These are phyloP conservation scores for Aphanomyces euteiches DNA, from an alignment of 352 stramenopile genomes.

Conservation along the genomic window DNA sequence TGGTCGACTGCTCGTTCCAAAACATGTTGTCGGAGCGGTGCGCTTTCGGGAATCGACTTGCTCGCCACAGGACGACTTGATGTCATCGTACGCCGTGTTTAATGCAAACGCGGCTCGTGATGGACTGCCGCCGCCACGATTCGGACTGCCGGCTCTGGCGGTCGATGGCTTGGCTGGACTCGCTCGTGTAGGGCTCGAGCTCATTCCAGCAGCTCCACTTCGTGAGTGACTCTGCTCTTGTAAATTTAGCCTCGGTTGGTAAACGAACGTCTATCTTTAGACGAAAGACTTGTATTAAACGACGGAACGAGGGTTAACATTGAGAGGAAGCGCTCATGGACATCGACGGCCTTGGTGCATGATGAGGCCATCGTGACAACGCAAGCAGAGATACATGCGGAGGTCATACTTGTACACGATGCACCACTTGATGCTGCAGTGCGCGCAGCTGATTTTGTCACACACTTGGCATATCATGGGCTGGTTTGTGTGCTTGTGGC, in stretches of 20 bases:
- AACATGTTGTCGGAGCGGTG: conserved; percentile 57
- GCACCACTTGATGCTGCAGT: background rate
- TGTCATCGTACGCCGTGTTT: conserved; percentile 51
- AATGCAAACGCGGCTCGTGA: conserved; percentile 25
- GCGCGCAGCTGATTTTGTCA: background rate
- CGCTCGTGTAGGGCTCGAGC: background rate
- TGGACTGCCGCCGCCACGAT: conserved; percentile 31
- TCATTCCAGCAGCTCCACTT: background rate
- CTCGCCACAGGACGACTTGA: conserved; percentile 65
- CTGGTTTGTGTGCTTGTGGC: background rate
- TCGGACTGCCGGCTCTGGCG: background rate
- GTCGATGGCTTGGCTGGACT: conserved; percentile 9
- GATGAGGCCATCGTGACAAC: conserved; percentile 3
- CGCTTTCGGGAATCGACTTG: conserved; percentile 73
- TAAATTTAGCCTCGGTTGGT: too few relatives aligned
- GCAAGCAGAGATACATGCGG: background rate
- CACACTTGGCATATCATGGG: background rate
- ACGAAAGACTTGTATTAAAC: too few relatives aligned
- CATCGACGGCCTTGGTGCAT: background rate
- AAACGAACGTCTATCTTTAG: too few relatives aligned
- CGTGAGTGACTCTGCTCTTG: too few relatives aligned
- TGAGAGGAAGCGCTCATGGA: too few relatives aligned
- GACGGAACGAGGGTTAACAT: too few relatives aligned
- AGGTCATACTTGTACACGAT: conserved; percentile 2
- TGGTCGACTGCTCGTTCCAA: conserved; percentile 57